Conservation (phyloP, 192 early-diverging fungal species). For the Rhizophagus clarus region DNA sequence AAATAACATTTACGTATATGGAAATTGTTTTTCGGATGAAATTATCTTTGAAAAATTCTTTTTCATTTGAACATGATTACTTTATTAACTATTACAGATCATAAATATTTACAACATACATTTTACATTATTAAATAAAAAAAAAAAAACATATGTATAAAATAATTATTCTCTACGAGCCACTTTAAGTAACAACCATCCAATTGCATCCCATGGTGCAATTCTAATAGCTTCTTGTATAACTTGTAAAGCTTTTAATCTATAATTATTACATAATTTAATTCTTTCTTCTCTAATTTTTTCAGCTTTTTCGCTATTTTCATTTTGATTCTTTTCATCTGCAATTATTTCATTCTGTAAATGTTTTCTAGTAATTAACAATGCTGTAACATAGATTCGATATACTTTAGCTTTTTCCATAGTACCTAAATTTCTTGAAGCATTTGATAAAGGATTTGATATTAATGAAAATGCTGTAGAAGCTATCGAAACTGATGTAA, state of each 20-base stretch:
- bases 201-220: constrained; percentile 49
- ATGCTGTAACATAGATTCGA: constrained; percentile 40
- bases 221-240: constrained; percentile 48
- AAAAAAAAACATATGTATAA: no score
- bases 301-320: constrained; percentile 38
- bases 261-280: constrained; percentile 3
- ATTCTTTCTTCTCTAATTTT: constrained; percentile 27
- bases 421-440: constrained; percentile 34
- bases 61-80: no score
- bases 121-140: no score
- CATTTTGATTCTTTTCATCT: constrained; percentile 39
- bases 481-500: constrained; percentile 39
- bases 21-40: no score
- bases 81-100: no score
- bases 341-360: constrained; percentile 1
- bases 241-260: constrained; percentile 25
- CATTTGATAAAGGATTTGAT: constrained; percentile 22
- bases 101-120: no score
- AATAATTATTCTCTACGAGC: constrained; percentile 17
- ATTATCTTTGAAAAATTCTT: no score
- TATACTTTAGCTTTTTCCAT: constrained; percentile 40
- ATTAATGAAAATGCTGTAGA: constrained; percentile 36
- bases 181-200: constrained; percentile 45
- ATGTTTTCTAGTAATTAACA: constrained; percentile 34
- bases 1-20: no score